These are phyloP conservation scores for Citrullus colocynthis DNA, from an alignment of 306 rosid species.

Conservation along the genomic window DNA sequence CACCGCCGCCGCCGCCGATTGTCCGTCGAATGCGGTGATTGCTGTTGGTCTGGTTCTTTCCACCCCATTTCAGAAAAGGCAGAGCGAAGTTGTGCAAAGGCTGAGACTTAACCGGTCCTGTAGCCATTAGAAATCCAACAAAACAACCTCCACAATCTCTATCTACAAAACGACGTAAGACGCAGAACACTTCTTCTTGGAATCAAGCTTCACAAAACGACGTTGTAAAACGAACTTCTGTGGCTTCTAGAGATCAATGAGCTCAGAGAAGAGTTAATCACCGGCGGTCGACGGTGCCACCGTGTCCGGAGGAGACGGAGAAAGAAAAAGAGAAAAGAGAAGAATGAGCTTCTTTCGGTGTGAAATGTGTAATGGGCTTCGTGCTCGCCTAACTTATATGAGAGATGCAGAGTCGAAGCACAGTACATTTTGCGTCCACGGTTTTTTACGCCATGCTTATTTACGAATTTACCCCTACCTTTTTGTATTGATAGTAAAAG, in stretches of 20 bases:
- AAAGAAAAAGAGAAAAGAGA: not conserved
- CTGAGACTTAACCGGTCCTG: conserved; percentile 73
- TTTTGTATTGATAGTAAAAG: not conserved
- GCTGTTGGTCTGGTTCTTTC: conserved; percentile 42
- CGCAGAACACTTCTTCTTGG: not conserved
- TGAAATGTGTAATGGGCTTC: not conserved
- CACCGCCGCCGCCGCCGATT: conserved; percentile 30
- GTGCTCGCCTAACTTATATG: not conserved
- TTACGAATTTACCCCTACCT: not conserved
- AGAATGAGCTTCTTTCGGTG: not conserved
- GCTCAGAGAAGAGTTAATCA: not conserved
- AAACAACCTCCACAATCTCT: not conserved
- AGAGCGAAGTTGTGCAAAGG: conserved; percentile 87
- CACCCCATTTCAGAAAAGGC: conserved; percentile 75
- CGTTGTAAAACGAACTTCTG: not conserved
- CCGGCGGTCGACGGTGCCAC: not conserved
- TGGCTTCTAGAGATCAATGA: not conserved
- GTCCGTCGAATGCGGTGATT: conserved; percentile 49
- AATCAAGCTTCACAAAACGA: not conserved
- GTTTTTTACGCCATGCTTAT: not conserved
- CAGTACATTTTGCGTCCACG: conserved; percentile 8
- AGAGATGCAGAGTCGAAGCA: not conserved
- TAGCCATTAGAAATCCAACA: conserved; percentile 39
- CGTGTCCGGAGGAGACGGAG: not conserved
- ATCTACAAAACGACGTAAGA: not conserved